Percentiles rank a stretch among this genome's conserved stretches.
phyloP scores from a whole-genome alignment of 2,329 filamentous ascomycete genomes.

The Talaromyces islandicus region DNA sequence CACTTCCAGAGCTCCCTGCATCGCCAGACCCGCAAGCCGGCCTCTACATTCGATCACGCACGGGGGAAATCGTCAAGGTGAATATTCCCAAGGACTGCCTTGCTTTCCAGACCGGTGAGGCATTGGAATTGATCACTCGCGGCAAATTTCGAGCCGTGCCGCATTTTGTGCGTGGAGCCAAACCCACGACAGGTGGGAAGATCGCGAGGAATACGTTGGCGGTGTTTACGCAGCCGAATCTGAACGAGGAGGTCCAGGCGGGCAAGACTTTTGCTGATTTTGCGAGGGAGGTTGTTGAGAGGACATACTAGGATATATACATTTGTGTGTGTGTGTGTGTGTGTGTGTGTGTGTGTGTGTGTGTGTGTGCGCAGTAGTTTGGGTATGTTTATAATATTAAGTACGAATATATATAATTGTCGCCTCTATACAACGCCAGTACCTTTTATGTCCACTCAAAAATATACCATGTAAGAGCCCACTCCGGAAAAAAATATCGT shows the following conservation, averaged over 20 bases:
- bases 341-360: too few relatives aligned
- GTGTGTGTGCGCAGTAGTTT: too few relatives aligned
- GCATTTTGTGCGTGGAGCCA: slow-evolving; percentile 82
- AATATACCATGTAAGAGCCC: background rate
- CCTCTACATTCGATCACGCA: slow-evolving; percentile 87
- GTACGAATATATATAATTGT: background rate
- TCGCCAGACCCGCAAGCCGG: slow-evolving; percentile 82
- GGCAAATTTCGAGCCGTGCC: slow-evolving; percentile 91
- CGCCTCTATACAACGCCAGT: background rate
- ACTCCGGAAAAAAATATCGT: background rate
- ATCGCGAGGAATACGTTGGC: slow-evolving; percentile 84
- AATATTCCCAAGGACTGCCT: slow-evolving; percentile 86
- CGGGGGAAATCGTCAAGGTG: slow-evolving; percentile 79
- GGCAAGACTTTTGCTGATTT: slow-evolving; percentile 72
- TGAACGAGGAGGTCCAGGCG: slow-evolving; percentile 63
- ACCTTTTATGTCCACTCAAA: background rate
- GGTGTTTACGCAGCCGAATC: slow-evolving; percentile 94
- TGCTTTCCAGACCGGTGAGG: slow-evolving; percentile 92
- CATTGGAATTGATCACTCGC: slow-evolving; percentile 82
- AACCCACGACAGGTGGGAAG: slow-evolving; percentile 46
- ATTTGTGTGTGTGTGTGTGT: background rate
- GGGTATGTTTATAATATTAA: background rate
- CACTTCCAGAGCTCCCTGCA: slow-evolving; percentile 61
- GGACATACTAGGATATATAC: slow-evolving; percentile 52
- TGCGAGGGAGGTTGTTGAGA: slow-evolving; percentile 72